A percentile compares a stretch with the other conserved stretches of the same genome.
phyloP scores from a whole-genome alignment of 768 basidiomycete species.

The Coprinopsis strossmayeri region DNA sequence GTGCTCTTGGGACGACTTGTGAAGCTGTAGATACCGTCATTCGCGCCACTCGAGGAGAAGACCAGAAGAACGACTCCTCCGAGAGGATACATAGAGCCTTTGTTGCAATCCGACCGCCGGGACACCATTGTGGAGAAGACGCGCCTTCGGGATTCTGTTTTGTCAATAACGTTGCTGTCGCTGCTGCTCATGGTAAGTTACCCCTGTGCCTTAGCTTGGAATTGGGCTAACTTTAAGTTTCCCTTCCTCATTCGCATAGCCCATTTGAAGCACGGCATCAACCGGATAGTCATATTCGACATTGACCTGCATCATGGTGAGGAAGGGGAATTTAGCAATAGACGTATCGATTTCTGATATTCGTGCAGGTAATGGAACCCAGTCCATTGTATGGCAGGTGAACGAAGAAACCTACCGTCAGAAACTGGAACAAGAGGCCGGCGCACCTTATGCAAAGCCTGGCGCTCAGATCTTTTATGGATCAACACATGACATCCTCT shows the following conservation, averaged over 20 bases:
- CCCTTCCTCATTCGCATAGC: slow-evolving; percentile 53
- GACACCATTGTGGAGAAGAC: slow-evolving; percentile 92
- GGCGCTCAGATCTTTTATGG: slow-evolving; percentile 78
- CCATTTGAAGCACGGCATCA: slow-evolving; percentile 70
- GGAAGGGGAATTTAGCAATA: slow-evolving; percentile 8
- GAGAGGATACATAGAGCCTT: slow-evolving; percentile 50
- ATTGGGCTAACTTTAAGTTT: neutral
- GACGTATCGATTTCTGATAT: neutral
- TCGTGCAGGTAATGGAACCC: slow-evolving; percentile 81
- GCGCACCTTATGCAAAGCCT: slow-evolving; percentile 23
- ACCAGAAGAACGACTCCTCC: neutral
- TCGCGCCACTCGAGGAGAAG: slow-evolving; percentile 11
- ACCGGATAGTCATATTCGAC: slow-evolving; percentile 81
- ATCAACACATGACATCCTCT: slow-evolving; percentile 89
- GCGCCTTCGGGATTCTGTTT: slow-evolving; percentile 93
- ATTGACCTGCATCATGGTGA: slow-evolving; percentile 88
- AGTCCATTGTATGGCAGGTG: slow-evolving; percentile 85
- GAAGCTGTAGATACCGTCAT: slow-evolving; percentile 79
- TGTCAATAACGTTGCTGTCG: slow-evolving; percentile 88
- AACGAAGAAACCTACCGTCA: slow-evolving; percentile 82
- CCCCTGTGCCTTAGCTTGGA: neutral
- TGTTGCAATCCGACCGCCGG: slow-evolving; percentile 83
- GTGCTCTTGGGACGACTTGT: slow-evolving; percentile 77
- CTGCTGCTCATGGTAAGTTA: slow-evolving; percentile 79
- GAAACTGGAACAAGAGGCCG: slow-evolving; percentile 49